Conservation (phyloP, 805 yeast genomes). For the Maudiozyma turicensis region DNA sequence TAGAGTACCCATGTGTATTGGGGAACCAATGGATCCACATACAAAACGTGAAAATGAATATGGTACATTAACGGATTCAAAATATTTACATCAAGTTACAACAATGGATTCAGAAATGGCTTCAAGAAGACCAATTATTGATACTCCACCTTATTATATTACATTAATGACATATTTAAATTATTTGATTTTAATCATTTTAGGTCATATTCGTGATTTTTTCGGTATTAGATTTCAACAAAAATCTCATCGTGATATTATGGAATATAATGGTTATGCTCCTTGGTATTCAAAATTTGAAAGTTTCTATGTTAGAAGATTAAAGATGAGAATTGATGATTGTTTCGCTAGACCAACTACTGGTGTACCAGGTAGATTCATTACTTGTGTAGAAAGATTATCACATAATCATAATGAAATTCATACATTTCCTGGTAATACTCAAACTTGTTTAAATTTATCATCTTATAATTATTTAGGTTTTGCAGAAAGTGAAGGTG, state of each 20-base stretch:
- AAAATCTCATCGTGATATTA: conserved; percentile 50
- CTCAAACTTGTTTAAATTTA: conserved; percentile 71
- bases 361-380: conserved; percentile 93
- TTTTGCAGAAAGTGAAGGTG: conserved; percentile 90
- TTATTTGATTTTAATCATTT: conserved; percentile 71
- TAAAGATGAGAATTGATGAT: conserved; percentile 85
- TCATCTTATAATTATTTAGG: conserved; percentile 93
- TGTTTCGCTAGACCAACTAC: conserved; percentile 94
- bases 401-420: conserved; percentile 55
- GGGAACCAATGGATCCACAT: conserved; percentile 28
- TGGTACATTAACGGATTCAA: conserved; percentile 58
- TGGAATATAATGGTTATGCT: conserved; percentile 82
- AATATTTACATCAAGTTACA: conserved; percentile 52
- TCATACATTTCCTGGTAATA: conserved; percentile 67
- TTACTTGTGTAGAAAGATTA: conserved; percentile 69
- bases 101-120: conserved; percentile 44
- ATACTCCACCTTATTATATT: conserved; percentile 79
- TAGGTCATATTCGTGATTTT: conserved; percentile 88
- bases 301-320: conserved; percentile 83
- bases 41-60: conserved; percentile 53
- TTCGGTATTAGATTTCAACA: conserved; percentile 69
- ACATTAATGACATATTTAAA: conserved; percentile 76
- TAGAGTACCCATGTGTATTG: conserved; percentile 30
- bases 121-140: conserved; percentile 51
- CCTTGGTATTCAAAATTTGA: conserved; percentile 95